Evolutionary conservation across 257 asterid genomes (phyloP).

Genomic region (Eucommia ulmoides): DNA sequence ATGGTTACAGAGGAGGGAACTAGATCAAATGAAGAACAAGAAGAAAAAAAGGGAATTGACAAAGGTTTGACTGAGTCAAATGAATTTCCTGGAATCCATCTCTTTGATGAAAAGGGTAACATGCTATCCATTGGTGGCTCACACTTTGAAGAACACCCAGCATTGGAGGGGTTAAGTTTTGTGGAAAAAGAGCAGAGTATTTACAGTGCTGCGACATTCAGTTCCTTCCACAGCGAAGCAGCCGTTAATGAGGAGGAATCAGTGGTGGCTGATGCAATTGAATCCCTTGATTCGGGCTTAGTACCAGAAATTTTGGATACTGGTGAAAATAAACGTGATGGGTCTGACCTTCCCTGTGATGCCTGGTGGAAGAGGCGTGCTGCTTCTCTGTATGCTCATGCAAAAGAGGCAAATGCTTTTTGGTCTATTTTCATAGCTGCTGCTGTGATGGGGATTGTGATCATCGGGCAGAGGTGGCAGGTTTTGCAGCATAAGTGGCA

Average conservation of each 20-base stretch:
- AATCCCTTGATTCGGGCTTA: slow-evolving; percentile 22
- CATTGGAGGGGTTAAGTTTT: slow-evolving; percentile 20
- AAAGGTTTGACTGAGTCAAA: slow-evolving; percentile 24
- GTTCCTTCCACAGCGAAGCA: slow-evolving; percentile 29
- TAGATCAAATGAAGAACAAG: slow-evolving; percentile 21
- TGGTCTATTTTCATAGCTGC: slow-evolving; percentile 87
- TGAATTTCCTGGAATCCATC: slow-evolving; percentile 26
- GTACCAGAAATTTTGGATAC: slow-evolving; percentile 22
- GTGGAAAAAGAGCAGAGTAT: slow-evolving; percentile 31
- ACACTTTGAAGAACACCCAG: slow-evolving; percentile 23
- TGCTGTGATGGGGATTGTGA: slow-evolving; percentile 77
- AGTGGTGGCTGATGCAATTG: slow-evolving; percentile 18
- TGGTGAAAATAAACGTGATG: slow-evolving; percentile 31
- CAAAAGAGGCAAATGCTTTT: slow-evolving; percentile 69
- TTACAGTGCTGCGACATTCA: slow-evolving; percentile 20
- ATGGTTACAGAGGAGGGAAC: slow-evolving; percentile 19
- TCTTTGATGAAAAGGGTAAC: slow-evolving; percentile 26
- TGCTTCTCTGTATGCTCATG: slow-evolving; percentile 46
- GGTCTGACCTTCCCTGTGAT: slow-evolving; percentile 53
- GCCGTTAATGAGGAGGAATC: slow-evolving; percentile 24
- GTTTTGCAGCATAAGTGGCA: slow-evolving; percentile 57
- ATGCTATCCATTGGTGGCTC: slow-evolving; percentile 21
- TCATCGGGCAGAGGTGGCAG: slow-evolving; percentile 69
- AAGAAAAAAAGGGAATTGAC: slow-evolving; percentile 21
- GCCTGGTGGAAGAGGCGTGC: slow-evolving; percentile 93